These are phyloP conservation scores for Centella asiatica DNA, from an alignment of 129 eudicot genomes.

Conservation along the genomic window DNA sequence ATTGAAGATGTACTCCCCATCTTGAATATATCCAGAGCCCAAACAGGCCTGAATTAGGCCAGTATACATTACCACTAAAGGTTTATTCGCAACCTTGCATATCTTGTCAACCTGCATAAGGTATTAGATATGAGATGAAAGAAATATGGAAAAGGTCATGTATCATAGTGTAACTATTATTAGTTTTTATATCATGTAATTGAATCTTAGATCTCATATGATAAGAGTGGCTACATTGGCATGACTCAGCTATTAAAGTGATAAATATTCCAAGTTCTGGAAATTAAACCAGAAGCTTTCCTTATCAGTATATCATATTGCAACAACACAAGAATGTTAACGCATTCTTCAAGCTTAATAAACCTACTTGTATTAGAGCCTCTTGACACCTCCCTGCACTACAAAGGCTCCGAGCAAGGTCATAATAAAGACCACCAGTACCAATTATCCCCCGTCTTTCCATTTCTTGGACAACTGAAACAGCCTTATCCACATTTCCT, in stretches of 20 bases:
- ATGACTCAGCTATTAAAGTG: not conserved
- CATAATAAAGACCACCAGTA: constrained; percentile 73
- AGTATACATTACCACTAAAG: constrained; percentile 85
- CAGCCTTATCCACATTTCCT: constrained; percentile 77
- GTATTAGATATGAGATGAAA: constrained; percentile 2
- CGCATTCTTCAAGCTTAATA: not conserved
- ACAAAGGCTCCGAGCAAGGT: constrained; percentile 96
- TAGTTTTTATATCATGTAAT: too few relatives aligned
- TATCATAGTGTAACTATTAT: not conserved
- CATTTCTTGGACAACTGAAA: constrained; percentile 62
- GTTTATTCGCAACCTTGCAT: constrained; percentile 79
- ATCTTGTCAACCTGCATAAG: constrained; percentile 68
- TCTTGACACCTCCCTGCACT: constrained; percentile 80
- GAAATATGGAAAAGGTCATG: constrained; percentile 1
- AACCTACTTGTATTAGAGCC: constrained; percentile 70
- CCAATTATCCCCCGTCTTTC: constrained; percentile 89
- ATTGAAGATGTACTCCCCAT: constrained; percentile 56
- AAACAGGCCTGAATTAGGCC: constrained; percentile 87
- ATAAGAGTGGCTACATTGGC: not conserved
- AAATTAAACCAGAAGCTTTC: not conserved
- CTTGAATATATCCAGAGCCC: constrained; percentile 42
- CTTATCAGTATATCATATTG: not conserved
- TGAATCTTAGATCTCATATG: too few relatives aligned
- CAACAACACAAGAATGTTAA: not conserved
- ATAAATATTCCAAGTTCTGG: not conserved